Conservation (phyloP, 805 yeast genomes). For the Candida silvicultrix region DNA sequence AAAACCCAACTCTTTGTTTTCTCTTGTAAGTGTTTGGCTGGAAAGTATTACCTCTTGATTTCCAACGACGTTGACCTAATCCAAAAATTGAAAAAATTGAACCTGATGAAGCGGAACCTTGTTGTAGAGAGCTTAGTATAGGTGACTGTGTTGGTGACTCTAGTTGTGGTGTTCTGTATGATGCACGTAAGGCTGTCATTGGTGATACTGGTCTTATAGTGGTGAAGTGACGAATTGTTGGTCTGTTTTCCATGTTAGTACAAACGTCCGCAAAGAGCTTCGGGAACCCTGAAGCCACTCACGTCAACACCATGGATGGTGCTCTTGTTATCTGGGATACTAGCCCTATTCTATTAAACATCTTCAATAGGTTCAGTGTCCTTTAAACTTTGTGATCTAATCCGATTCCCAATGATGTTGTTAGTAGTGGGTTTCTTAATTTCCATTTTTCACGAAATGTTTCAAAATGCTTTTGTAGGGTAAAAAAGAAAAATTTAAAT, state of each 20-base stretch:
- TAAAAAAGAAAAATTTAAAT: background rate
- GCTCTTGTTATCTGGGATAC: slow-evolving; percentile 4
- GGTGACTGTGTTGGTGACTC: slow-evolving; percentile 17
- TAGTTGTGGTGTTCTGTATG: slow-evolving; percentile 11
- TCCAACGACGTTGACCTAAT: slow-evolving; percentile 60
- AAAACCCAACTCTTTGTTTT: slow-evolving; percentile 84
- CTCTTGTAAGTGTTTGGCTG: slow-evolving; percentile 90
- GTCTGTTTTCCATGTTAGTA: slow-evolving; percentile 6
- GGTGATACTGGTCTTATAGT: slow-evolving; percentile 12
- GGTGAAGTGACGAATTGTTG: slow-evolving; percentile 9
- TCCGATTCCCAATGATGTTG: no score
- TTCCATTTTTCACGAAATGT: background rate
- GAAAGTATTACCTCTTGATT: slow-evolving; percentile 88
- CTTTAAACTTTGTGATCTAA: no score
- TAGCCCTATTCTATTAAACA: background rate
- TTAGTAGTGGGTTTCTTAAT: background rate
- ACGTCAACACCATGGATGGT: background rate
- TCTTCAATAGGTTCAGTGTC: background rate
- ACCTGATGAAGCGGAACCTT: slow-evolving; percentile 2
- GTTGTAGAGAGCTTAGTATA: slow-evolving; percentile 8
- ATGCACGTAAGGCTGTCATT: slow-evolving; percentile 12
- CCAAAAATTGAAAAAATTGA: slow-evolving; percentile 27
- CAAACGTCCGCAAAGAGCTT: background rate
- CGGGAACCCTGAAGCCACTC: no score
- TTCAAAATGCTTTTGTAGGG: background rate